Base-by-base conservation (phyloP, 202 grass and related monocot species). In the Elaeis oleifera region DNA sequence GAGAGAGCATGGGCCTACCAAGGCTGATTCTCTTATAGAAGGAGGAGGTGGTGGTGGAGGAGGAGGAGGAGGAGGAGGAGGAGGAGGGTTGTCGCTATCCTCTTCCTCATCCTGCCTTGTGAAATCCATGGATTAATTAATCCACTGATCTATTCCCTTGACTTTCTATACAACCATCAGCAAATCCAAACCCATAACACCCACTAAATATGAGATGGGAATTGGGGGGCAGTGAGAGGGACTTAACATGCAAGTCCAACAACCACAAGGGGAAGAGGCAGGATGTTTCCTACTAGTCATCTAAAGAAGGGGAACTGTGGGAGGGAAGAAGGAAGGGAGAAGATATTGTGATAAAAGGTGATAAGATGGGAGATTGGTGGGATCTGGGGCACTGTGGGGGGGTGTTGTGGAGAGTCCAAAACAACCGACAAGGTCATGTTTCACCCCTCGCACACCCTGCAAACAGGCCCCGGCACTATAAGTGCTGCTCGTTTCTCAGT, bases 381-480 rank as follows among this genome's bases (percentile, higher is more conserved):
- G 51, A 50, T 17, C 18, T 2, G 24, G 64, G 58, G 13, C 0
- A 20, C 20, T 23, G 19, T 64, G 48, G 53, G 67, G 23, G 31
- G 53, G 23, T n/a, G n/a, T n/a, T 72, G 76, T 20, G 36, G 70
- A 66, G 72, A 77, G 72, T 77, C 87, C 74, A 84, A 77, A 82
- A 72, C 71, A 77, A 90, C 86, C 80, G 80, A 90, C 86, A 87
- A 69, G 72, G 69, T 74, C 78, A 77, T 82, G 74, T 81, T 87
- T 95, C 80, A 82, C 80, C 79, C 64, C 90, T 76, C 63, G 84
- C 57, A 78, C 68, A 61, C 61, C 60, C 75, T 82, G 84, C 78
- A 82, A 44, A 13, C 9, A 14, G 36, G 36, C 1, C 36, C 78
- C 26, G 56, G 54, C 55, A 49, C 23, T 54, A 70, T 70, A 51